phyloP scores from a whole-genome alignment of 177 flowering plant genomes.

The Vitis hybrid region DNA sequence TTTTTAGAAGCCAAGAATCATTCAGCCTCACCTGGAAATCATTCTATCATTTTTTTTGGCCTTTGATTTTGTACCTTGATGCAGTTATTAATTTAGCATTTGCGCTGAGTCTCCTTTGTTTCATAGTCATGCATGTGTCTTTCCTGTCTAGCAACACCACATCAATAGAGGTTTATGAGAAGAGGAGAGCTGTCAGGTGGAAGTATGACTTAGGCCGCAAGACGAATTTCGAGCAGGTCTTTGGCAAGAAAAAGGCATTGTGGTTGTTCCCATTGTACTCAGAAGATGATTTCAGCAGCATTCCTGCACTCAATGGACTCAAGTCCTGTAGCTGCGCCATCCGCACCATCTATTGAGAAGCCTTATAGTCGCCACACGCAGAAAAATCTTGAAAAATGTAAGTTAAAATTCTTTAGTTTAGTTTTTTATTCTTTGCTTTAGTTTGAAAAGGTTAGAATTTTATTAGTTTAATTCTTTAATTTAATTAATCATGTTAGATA shows the following conservation, averaged over 20 bases:
- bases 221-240: constrained; percentile 91
- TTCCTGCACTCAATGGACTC: constrained; percentile 45
- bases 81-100: constrained; percentile 94
- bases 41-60: constrained; percentile 63
- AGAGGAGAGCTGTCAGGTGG: constrained; percentile 65
- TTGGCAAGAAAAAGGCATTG: constrained; percentile 64
- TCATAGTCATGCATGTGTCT: constrained; percentile 80
- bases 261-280: constrained; percentile 83
- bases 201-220: constrained; percentile 82
- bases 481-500: too few species aligned
- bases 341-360: too few species aligned
- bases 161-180: constrained; percentile 91
- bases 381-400: too few species aligned
- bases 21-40: constrained; percentile 55
- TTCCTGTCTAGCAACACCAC: constrained; percentile 87
- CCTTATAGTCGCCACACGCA: too few species aligned
- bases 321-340: background rate
- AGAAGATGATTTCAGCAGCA: constrained; percentile 61
- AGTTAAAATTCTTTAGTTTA: too few species aligned
- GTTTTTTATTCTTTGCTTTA: too few species aligned
- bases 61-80: constrained; percentile 49
- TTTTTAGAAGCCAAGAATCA: constrained; percentile 52
- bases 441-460: too few species aligned
- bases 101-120: constrained; percentile 81
- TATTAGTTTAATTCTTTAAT: too few species aligned